Evolutionary conservation across 2,329 filamentous ascomycete species (phyloP), one percentile per base, ranked within the genome.

Genomic region (Daldinia sp.): DNA sequence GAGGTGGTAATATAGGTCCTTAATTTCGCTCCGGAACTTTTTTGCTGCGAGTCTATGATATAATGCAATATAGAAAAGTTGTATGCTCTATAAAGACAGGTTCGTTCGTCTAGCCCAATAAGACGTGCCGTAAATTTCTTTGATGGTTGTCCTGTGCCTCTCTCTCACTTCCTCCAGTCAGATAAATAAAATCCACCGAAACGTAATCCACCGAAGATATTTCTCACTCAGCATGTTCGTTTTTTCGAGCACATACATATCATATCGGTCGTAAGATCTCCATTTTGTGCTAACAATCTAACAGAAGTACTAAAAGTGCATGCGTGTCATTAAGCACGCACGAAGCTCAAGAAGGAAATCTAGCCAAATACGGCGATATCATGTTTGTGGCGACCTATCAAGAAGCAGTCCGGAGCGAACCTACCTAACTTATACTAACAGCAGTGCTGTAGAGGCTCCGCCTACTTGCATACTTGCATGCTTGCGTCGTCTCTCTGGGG

Each of bases 391-490:
- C 28, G 13, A 9, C 46, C 46, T 51, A 51, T 51, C 26, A 51
- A 51, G 26, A 51, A 51, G 7, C 28, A 33, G 26, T 30, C 46
- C 28, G 26, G 46, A 33, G 33, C 46, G 15, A 51, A 33, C 10
- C 46, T 15, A 18, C 26, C 12, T 33, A 51, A 18, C 26, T 18
- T 33, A 51, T 51, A 51, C 15, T 26, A n/a, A 10, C 46, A 33
- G 13, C 26, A 33, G 28, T 10, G 15, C 46, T 7, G 15, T 4
- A 51, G 46, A 30, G 46, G 15, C 46, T 33, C 46, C 26, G 54
- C 64, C 62, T 51, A n/a, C 48, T 55, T 46, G 54, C 64, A 65
- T 51, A n/a, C 48, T 55, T 46, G 54, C 64, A 65, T 51, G 20
- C 48, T 46, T 46, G 48, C 42, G 50, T 60, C 55, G 48, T 54